Conservation (phyloP, 768 basidiomycete species). For the Trametes villosa region DNA sequence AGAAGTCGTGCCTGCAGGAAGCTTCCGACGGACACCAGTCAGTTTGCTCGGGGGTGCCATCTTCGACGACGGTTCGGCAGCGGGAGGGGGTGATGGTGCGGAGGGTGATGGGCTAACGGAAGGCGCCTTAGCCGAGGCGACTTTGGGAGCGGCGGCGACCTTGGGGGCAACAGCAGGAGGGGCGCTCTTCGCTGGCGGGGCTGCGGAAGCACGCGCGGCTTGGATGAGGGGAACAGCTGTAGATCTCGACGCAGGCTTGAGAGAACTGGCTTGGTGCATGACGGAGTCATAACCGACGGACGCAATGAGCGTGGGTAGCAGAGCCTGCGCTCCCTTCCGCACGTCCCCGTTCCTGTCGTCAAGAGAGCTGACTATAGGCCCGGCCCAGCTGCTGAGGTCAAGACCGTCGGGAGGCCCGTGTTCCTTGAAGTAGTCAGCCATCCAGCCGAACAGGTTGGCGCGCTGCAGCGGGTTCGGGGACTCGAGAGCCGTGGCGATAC, state of each 20-base stretch:
- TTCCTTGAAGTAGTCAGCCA: conserved; percentile 77
- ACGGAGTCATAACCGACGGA: conserved; percentile 83
- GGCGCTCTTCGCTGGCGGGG: conserved; percentile 35
- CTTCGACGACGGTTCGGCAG: conserved; percentile 39
- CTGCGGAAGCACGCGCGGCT: conserved; percentile 63
- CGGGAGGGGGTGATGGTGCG: conserved; percentile 44
- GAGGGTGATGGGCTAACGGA: conserved; percentile 49
- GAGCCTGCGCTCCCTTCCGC: conserved; percentile 84
- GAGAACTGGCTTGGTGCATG: conserved; percentile 79
- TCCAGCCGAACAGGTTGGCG: conserved; percentile 77
- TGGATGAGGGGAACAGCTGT: conserved; percentile 89
- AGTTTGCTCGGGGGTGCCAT: conserved; percentile 50
- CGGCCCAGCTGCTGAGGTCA: conserved; percentile 74
- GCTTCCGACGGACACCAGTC: conserved; percentile 70
- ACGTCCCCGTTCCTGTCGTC: conserved; percentile 94
- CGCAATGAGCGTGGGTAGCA: conserved; percentile 76
- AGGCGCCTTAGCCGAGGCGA: conserved; percentile 24
- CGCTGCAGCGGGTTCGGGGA: conserved; percentile 87
- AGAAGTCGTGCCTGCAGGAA: conserved; percentile 58
- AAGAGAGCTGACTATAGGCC: conserved; percentile 70
- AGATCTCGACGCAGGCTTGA: conserved; percentile 90
- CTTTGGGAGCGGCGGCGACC: conserved; percentile 25
- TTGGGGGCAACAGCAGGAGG: conserved; percentile 29
- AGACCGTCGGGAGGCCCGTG: conserved; percentile 55
- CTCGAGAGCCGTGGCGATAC: conserved; percentile 82